Evolutionary conservation across 108 stramenopile species (phyloP), one percentile per base, ranked within the genome.

Genomic region (Pseudonitzschia multiseries): DNA sequence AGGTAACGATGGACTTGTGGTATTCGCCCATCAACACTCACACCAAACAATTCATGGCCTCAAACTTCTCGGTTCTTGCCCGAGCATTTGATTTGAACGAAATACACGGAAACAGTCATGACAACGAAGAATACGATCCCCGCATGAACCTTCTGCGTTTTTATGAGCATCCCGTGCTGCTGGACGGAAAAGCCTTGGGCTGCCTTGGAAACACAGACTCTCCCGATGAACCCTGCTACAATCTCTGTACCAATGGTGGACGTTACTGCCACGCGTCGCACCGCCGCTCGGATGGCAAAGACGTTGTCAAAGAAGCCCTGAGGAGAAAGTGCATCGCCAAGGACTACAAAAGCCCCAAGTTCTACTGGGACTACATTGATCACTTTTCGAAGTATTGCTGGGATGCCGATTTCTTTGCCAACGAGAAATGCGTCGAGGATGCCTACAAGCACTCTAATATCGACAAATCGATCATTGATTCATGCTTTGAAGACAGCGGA

Each of bases 231-330:
- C 44, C 69, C 48, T 81, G 80, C 33, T 54, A 72, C 41, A 17
- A 72, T 22, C 53, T 97, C 61, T 98, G 97, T 77, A 98, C 96
- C 57, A 97, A 97, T 76, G 70, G 86, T 65, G 97, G 97, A 13
- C 78, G 96, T 44, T 98, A 98, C 68, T 97, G 97, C 82, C 50
- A 71, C 29, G 51, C 69, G 2, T 28, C 85, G 85, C 94, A 97
- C 54, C 94, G 69, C 14, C 90, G 89, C 26, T 84, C 96, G 43
- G 73, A 79, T 28, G 96, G 96, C 12, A 86, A 84, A 26, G 95
- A 96, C 68, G 89, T 98, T 14, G 90, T 98, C 41, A 65, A 52
- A 57, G 98, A 97, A 81, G 80, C 77, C 42, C 72, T 98, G 73
- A 79, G 96, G 24, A 81, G 95, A 29, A 83, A 91, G 72, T 97